Evolutionary conservation across 345 rosid species (phyloP).

Genomic region (Sisymbrium altissimum): DNA sequence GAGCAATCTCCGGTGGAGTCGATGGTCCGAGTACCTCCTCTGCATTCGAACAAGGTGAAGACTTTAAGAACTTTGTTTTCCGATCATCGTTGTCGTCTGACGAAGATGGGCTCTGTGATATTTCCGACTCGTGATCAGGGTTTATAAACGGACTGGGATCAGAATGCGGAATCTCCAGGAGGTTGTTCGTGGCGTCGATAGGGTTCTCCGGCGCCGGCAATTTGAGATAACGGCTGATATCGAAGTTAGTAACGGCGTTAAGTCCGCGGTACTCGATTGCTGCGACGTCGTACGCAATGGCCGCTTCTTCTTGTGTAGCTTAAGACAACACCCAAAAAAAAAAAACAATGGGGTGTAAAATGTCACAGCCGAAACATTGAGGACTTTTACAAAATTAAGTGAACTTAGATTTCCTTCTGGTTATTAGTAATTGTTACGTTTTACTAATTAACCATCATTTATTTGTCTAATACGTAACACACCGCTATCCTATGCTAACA

Average conservation of each 20-base stretch:
- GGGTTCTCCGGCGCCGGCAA: conserved; percentile 8
- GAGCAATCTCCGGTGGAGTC: conserved; percentile 36
- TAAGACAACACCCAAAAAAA: too few relatives aligned
- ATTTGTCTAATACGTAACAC: too few relatives aligned
- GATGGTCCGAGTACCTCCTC: conserved; percentile 69
- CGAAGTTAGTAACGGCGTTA: conserved; percentile 93
- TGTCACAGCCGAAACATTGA: background rate
- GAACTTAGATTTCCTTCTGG: background rate
- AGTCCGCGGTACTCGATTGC: conserved; percentile 91
- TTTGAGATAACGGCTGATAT: conserved; percentile 67
- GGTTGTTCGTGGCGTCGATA: background rate
- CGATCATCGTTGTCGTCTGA: conserved; percentile 31
- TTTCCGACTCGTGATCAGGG: conserved; percentile 2
- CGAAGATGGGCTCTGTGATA: conserved; percentile 23
- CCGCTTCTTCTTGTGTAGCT: conserved; percentile 97
- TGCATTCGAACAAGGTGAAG: conserved; percentile 37
- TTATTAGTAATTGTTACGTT: background rate
- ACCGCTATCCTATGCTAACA: too few relatives aligned
- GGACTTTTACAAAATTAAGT: background rate
- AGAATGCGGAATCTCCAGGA: background rate
- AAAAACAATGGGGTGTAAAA: conserved; percentile 12
- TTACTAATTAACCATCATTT: too few relatives aligned
- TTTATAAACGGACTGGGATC: conserved; percentile 10
- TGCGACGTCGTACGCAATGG: conserved; percentile 85
- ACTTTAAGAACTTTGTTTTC: conserved; percentile 24